Evolutionary conservation across 768 basidiomycete genomes (phyloP), one percentile per base, ranked within the genome.

Genomic region (Lactarius vividus): DNA sequence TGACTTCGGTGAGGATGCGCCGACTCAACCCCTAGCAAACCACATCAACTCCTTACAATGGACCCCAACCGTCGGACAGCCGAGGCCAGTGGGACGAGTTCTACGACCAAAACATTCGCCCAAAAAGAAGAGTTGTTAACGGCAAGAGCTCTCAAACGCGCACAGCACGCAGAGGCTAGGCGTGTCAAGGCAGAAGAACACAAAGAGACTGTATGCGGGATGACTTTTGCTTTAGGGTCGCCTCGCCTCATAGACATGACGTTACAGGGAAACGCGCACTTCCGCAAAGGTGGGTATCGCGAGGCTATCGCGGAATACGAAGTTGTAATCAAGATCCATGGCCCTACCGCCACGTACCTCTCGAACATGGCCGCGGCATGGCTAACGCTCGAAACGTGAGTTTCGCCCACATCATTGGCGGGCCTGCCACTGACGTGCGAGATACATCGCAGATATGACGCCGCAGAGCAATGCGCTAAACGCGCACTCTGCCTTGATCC

Each of bases 241-340:
- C 44, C 1, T n/a, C 3, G n/a, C 23, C 64, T 64, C 52, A 64
- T 4, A 18, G 3, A 20, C 31, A 11, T 20, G 1, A 6, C n/a
- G 16, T 49, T 33, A 8, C 61, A 84, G 82, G 84, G 84, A 7
- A 83, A 83, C 53, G 60, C 66, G 11, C 72, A 77, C 15, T 84
- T 81, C 75, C 77, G 74, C 44, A 60, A 71, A 6, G 78, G 75
- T 1, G 65, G 78, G 57, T 81, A 75, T 69, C 69, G 65, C 1
- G 74, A 77, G 11, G 80, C 82, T 1, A 74, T 81, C 3, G 73
- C 77, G 0, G 75, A 75, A 59, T 85, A 83, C 69, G 76, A 76
- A 33, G 72, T 69, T 1, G 83, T 83, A 0, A 74, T 79, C 2
- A 40, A 33, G 2, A 71, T 76, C 26, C 78, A 82, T 54, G 78